Evolutionary conservation across 2,329 filamentous ascomycete genomes (phyloP), one percentile per base, ranked within the genome.

Genomic region (Phaeosphaeriaceae sp.): DNA sequence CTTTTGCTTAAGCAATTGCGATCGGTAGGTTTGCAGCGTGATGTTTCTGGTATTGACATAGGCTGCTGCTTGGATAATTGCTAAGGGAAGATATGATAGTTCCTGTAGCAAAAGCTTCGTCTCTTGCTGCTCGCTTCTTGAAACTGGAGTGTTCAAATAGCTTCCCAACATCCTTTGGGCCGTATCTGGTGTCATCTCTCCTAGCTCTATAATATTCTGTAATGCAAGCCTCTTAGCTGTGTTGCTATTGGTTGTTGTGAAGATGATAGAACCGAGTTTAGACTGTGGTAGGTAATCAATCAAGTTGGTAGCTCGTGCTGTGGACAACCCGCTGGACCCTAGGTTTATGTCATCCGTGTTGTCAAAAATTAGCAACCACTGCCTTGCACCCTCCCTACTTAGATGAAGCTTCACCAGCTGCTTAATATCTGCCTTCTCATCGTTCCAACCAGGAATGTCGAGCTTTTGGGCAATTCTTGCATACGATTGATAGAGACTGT

Each of bases 311-410:
- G 37, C 41, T 42, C 15, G n/a, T n/a, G n/a, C 30, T 42, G 40
- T 45, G 33, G 42, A 42, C 37, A 35, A 33, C 17, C 48, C 33
- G 26, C 47, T 45, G 8, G 42, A 63, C 36, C 18, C 18, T 34
- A 53, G 40, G 20, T 21, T 47, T 6, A 18, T 36, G 32, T 46
- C 9, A 29, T 81, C 77, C 23, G 30, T 32, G 43, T 61, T 63
- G 46, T 63, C 58, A 15, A 54, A 56, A 17, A 63, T 49, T 5
- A 63, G 36, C 30, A 61, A 42, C 4, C 33, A 56, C 28, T 48
- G 41, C 11, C 33, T 17, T n/a, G 44, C 35, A 46, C 39, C 17
- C 0, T 38, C 35, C 18, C 42, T 12, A 35, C n/a, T n/a, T n/a
- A n/a, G n/a, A 53, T 50, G 35, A 6, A 16, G 34, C 49, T 63